Evolutionary conservation across 495 filamentous ascomycete species (phyloP), one percentile per base, ranked within the genome.

Genomic region (Podospora appendiculata): DNA sequence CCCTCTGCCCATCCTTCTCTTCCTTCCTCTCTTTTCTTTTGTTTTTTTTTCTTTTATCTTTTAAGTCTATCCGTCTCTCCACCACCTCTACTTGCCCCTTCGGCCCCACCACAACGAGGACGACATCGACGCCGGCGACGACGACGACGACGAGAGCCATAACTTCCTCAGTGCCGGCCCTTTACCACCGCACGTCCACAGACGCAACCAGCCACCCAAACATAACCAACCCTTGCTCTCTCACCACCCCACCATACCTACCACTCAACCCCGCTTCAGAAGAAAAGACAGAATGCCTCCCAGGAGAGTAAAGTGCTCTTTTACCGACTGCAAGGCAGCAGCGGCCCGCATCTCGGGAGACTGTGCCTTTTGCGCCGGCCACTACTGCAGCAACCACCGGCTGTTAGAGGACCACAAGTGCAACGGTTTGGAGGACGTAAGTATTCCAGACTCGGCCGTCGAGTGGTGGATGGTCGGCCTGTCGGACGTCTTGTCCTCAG

Each of bases 311-410:
- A 81, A 84, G 53, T 98, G 93, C 78, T 84, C 80, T 55, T 89
- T 85, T 77, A 90, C 89, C 73, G 84, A 88, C 55, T 98, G 93
- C 82, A 89, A 79, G 66, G 80, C 85, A 55, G 78, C 79, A 34
- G 90, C 90, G 18, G 89, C 94, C 67, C 81, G 87, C 50, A 96
- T 97, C 64, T 87, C 95, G 41, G 94, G 94, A 9, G 93, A 97
- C 71, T 98, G 93, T 75, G 85, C 82, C 48, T 97, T 97, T 72
- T 98, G 93, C 76, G 73, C 83, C 47, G 90, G 90, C 13, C 87
- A 93, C 68, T 97, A 87, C 75, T 98, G 93, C 73, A 88, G 86
- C 48, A 90, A 88, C 74, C 93, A 98, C 73, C 78, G 93, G 13
- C 81, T 97, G 69, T 69, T 97, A 45, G 93, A 98, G 71, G 85